These are phyloP conservation scores for Cytospora leucostoma DNA, from an alignment of 2,329 filamentous ascomycete genomes.

Conservation along the genomic window DNA sequence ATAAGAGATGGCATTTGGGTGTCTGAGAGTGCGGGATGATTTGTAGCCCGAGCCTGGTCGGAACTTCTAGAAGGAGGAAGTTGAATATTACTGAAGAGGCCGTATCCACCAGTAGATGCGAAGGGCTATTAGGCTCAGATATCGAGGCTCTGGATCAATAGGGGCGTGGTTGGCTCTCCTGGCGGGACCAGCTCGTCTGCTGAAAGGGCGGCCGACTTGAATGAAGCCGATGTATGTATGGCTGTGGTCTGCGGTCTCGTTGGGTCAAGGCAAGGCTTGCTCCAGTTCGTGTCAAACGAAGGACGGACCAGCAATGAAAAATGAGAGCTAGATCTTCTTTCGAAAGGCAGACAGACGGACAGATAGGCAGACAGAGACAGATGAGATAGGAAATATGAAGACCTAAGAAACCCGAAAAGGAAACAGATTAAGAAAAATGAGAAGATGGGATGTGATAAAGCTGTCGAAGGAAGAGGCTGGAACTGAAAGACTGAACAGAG, in stretches of 20 bases:
- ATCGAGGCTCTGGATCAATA: background rate
- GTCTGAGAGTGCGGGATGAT: constrained; percentile 32
- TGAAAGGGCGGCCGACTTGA: constrained; percentile 9
- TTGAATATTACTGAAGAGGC: background rate
- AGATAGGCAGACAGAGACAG: constrained; percentile 14
- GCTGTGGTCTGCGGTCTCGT: constrained; percentile 17
- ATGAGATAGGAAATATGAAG: constrained; percentile 23
- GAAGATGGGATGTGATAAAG: constrained; percentile 22
- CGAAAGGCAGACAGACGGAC: constrained; percentile 1
- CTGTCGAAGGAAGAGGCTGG: constrained; percentile 25
- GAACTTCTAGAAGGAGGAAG: background rate
- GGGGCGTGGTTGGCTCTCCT: constrained; percentile 8
- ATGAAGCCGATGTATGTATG: constrained; percentile 11
- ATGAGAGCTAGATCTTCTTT: constrained; percentile 19
- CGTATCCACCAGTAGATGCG: background rate
- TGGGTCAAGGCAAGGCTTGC: constrained; percentile 20
- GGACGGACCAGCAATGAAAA: constrained; percentile 22
- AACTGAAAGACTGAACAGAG: constrained; percentile 18
- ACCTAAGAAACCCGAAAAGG: constrained; percentile 18
- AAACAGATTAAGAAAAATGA: constrained; percentile 23
- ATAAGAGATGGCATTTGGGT: constrained; percentile 32
- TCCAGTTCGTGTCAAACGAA: constrained; percentile 26
- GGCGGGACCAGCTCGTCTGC: constrained; percentile 22
- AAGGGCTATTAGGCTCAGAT: constrained; percentile 8
- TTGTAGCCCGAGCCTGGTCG: constrained; percentile 30